Conservation (phyloP, 371 early-diverging fungal genomes). For the Mortierella sp. region DNA sequence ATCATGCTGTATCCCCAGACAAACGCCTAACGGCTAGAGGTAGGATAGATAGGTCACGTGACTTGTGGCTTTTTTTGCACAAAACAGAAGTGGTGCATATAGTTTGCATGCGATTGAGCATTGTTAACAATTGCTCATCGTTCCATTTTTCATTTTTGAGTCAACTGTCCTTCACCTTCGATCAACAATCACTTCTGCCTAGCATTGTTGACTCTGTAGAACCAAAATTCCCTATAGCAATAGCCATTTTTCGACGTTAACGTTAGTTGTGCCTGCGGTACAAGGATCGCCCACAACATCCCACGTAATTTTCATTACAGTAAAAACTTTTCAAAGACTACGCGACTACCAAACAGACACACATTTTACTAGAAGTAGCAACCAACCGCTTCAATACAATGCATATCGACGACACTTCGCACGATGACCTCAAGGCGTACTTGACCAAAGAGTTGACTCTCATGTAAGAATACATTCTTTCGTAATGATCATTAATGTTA, state of each 20-base stretch:
- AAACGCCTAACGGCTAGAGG: no score
- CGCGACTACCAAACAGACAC: not conserved
- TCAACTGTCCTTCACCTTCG: not conserved
- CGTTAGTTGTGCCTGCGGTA: not conserved
- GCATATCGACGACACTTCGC: slow-evolving; percentile 34
- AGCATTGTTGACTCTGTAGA: not conserved
- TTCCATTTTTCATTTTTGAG: not conserved
- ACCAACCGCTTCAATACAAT: slow-evolving; percentile 15
- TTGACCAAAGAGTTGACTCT: slow-evolving; percentile 62
- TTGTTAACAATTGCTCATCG: not conserved
- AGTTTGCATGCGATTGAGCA: no score
- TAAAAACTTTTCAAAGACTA: no score
- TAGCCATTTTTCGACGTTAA: no score
- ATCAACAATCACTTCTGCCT: not conserved
- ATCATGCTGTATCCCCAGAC: no score
- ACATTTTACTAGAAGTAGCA: not conserved
- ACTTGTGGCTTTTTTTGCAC: not conserved
- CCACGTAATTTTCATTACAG: not conserved
- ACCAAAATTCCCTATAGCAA: not conserved
- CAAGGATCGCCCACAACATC: not conserved
- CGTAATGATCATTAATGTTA: not conserved
- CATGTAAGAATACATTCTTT: slow-evolving; percentile 56
- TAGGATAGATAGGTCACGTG: not conserved
- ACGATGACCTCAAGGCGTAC: slow-evolving; percentile 58
- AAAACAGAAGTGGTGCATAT: no score